Conservation (phyloP, 169 alveolate species). For the Cryptosporidium muris region DNA sequence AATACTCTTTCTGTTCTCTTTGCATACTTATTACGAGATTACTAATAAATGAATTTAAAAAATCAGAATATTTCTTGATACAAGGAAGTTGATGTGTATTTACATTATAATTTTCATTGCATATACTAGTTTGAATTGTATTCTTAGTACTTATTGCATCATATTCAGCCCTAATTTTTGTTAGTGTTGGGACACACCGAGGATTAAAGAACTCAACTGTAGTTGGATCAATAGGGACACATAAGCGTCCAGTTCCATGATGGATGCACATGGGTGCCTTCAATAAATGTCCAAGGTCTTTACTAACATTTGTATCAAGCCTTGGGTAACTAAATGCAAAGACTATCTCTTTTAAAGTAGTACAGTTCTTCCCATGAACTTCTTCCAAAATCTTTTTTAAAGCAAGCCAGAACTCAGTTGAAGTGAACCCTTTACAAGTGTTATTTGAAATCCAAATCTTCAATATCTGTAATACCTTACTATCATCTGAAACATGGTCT, state of each 20-base stretch:
- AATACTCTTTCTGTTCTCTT: slow-evolving; percentile 45
- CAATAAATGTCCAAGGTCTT: slow-evolving; percentile 88
- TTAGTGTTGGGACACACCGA: slow-evolving; percentile 82
- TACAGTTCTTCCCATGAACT: slow-evolving; percentile 23
- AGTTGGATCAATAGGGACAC: slow-evolving; percentile 82
- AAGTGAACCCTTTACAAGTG: slow-evolving; percentile 55
- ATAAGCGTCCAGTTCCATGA: slow-evolving; percentile 88
- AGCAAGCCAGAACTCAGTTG: slow-evolving; percentile 65
- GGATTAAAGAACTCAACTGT: slow-evolving; percentile 79
- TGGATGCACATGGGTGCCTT: slow-evolving; percentile 92
- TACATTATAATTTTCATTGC: background rate
- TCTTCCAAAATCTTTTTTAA: slow-evolving; percentile 34
- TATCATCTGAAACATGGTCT: slow-evolving; percentile 42
- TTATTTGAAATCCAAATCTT: slow-evolving; percentile 23
- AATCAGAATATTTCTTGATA: slow-evolving; percentile 15
- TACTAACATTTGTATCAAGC: slow-evolving; percentile 82
- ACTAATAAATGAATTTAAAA: slow-evolving; percentile 36
- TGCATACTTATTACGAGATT: slow-evolving; percentile 19
- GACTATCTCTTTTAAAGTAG: slow-evolving; percentile 77
- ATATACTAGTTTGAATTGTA: background rate
- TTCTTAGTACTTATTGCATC: background rate
- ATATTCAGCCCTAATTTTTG: slow-evolving; percentile 49
- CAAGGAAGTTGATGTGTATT: slow-evolving; percentile 1
- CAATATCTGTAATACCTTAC: slow-evolving; percentile 26
- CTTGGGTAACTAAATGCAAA: slow-evolving; percentile 82